Conservation (phyloP, 2,329 filamentous ascomycete species). For the Fusarium transvaalense region DNA sequence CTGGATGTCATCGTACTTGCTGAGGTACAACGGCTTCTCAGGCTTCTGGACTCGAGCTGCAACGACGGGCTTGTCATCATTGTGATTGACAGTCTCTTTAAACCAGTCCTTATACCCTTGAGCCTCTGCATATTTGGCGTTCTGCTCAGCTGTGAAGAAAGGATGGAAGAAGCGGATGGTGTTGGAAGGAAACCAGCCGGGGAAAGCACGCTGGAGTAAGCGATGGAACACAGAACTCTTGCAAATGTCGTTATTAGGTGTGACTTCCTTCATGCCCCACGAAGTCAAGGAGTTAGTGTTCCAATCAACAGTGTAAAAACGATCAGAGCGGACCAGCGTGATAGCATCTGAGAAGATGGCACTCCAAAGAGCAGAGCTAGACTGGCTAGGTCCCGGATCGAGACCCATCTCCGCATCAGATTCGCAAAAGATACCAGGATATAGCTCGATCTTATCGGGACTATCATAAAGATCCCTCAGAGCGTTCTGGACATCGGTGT, state of each 20-base stretch:
- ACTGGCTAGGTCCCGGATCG: slow-evolving; percentile 75
- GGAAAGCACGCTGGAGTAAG: slow-evolving; percentile 40
- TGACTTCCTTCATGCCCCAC: slow-evolving; percentile 45
- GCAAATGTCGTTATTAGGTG: slow-evolving; percentile 30
- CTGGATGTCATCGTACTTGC: not conserved
- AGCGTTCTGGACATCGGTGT: slow-evolving; percentile 16
- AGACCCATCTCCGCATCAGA: slow-evolving; percentile 61
- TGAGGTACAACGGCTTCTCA: not conserved
- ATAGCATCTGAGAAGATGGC: slow-evolving; percentile 79
- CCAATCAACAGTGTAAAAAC: slow-evolving; percentile 70
- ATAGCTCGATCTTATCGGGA: slow-evolving; percentile 72
- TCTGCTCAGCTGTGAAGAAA: slow-evolving; percentile 39
- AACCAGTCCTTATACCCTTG: slow-evolving; percentile 26
- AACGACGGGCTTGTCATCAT: not conserved
- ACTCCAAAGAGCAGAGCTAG: slow-evolving; percentile 65
- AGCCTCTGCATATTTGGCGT: slow-evolving; percentile 20
- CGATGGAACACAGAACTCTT: slow-evolving; percentile 46
- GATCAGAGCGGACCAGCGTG: slow-evolving; percentile 75
- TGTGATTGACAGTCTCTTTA: not conserved
- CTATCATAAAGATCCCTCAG: slow-evolving; percentile 64
- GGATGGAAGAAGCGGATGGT: slow-evolving; percentile 44
- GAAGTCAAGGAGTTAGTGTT: slow-evolving; percentile 55
- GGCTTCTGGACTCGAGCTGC: not conserved
- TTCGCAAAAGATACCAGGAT: slow-evolving; percentile 75
- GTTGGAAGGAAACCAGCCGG: slow-evolving; percentile 38